Base-by-base conservation (phyloP, 805 yeast genomes). In the Saccharomyces jurei region DNA sequence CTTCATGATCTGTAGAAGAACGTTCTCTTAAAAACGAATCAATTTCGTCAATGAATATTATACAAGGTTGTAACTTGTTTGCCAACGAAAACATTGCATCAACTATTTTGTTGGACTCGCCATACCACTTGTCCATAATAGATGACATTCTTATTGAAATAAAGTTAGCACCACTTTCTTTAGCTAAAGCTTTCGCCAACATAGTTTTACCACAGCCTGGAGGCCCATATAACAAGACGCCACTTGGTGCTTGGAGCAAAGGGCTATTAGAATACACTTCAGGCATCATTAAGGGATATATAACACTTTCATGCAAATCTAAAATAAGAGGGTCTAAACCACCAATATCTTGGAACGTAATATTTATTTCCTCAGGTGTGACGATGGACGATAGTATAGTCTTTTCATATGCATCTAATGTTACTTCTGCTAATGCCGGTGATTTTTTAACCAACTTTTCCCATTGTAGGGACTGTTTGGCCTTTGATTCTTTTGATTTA, bases 141-240 rank as follows among this genome's bases (percentile, higher is more conserved):
- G 92, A 83, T 27, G 96, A 89, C 95, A 92, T 87, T 69, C 96
- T 79, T 51, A 92, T 86, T 63, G 91, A 89, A 50, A 92, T 80
- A 71, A 92, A 92, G 62, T 85, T 89, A 0, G 98, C 98, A 0
- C 89, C 89, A 60, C 95, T 84, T 69, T 91, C 97, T 54, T 82
- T 80, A 0, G 98, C 98, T 41, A 92, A 78, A 0, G 97, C 97
- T 70, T 91, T 92, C 9, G 97, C 98, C 62, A 92, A 75, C 97
- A 92, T 89, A 3, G 98, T 92, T 71, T 92, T 92, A 53, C 98
- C 98, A 70, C 97, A 92, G 0, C 98, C 98, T 0, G 98, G 98
- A 2, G 98, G 97, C 0, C 98, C 98, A 66, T 89, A 84, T 50
- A 91, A 77, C 36, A 92, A 73, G 2, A 92, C 97, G 46, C 99